Base-by-base conservation (phyloP, 352 stramenopile genomes). In the Globisporangium echinulatum region DNA sequence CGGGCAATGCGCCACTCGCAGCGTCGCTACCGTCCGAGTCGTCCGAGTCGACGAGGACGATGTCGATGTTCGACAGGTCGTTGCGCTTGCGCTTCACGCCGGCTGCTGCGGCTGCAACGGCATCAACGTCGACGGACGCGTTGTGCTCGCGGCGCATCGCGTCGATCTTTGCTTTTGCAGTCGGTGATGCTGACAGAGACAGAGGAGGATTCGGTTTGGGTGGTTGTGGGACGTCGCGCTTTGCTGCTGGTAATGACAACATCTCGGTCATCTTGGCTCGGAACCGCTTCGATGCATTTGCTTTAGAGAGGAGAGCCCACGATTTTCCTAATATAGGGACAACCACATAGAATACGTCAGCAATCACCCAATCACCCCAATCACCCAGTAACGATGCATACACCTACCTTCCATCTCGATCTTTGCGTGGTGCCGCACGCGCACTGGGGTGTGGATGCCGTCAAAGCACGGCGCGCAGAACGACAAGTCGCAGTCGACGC, bases 1-100 rank as follows among this genome's bases (percentile, higher is more conserved):
- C 25, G 13, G 19, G 19, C 39, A 36, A 43, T 8, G 33, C 10
- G 36, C 10, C 13, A 7, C 36, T 33, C 50, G 36, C 7, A 55
- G 43, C 43, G 43, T 38, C 39, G 19, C 48, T 36, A 14, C 68
- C 64, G 17, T 79, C 71, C 5, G 74, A 51, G 17, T 74, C 70
- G 50, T 87, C 69, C 1, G 77, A 75, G 33, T 88, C 75, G 46
- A 91, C 75, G 38, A 71, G 69, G 37, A 91, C 89, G 37, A 87
- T 66, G 57, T 91, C 81, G 36, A 72, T 48, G n/a, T 72, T 57
- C 47, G 56, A 44, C 19, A 50, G 8, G 6, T 62, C 37, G 19
- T 58, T 36, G 14, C 78, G 72, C 53, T 88, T 88, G 8, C 77
- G 74, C 53, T 88, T 87, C 36, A 56, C 65, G 25, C 65, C 49